Evolutionary conservation across 441 rosid species (phyloP).

Genomic region (Pelargonium citronellum): DNA sequence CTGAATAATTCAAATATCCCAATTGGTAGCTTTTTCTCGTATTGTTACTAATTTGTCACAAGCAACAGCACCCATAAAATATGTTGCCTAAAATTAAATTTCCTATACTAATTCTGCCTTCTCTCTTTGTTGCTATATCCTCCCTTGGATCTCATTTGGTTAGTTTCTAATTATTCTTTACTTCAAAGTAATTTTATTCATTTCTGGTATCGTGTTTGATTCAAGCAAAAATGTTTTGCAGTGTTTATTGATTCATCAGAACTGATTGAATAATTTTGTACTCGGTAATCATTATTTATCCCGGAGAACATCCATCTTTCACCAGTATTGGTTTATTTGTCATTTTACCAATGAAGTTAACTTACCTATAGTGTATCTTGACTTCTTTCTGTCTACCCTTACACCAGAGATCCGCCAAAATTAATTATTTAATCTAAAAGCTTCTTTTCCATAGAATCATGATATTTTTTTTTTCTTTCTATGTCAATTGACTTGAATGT

Average conservation of each 20-base stretch:
- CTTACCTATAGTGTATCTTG: neutral
- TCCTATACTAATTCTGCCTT: neutral
- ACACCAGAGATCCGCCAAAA: neutral
- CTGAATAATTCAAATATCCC: neutral
- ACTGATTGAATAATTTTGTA: neutral
- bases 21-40: neutral
- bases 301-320: too few species aligned
- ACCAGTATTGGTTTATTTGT: neutral
- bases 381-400: slow-evolving; percentile 1
- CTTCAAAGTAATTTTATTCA: neutral
- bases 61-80: neutral
- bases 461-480: neutral
- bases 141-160: neutral
- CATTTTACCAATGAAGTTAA: neutral
- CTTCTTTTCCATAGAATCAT: slow-evolving; percentile 1
- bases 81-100: neutral
- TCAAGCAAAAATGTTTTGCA: neutral
- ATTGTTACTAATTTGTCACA: neutral
- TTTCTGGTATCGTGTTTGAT: neutral
- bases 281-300: neutral
- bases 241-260: slow-evolving; percentile 3
- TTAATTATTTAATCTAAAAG: neutral
- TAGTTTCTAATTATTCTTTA: slow-evolving; percentile 1
- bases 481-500: neutral
- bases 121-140: neutral